These are phyloP conservation scores for Moesziomyces sp. DNA, from an alignment of 1,284 basidiomycete genomes.

Conservation along the genomic window DNA sequence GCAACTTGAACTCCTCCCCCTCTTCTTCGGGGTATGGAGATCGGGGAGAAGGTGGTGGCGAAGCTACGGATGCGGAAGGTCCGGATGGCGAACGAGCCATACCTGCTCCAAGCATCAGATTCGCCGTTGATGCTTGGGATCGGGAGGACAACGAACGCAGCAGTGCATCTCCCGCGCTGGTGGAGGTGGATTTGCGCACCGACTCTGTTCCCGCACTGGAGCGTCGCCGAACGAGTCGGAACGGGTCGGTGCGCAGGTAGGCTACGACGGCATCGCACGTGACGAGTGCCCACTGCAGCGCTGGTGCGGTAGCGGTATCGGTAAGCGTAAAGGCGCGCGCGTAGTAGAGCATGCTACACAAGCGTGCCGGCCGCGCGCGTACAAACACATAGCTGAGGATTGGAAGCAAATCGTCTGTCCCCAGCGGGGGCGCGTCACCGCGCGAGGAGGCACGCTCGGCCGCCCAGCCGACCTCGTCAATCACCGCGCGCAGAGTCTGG, in stretches of 20 bases:
- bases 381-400: conserved; percentile 41
- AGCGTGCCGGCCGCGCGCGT: conserved; percentile 14
- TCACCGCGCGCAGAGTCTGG: conserved; percentile 31
- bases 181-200: conserved; percentile 8
- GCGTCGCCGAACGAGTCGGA: conserved; percentile 23
- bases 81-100: conserved; percentile 20
- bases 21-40: conserved; percentile 1
- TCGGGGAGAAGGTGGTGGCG: conserved; percentile 17
- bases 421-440: conserved; percentile 14
- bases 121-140: conserved; percentile 14
- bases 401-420: conserved; percentile 41
- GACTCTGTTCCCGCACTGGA: conserved; percentile 16
- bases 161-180: conserved; percentile 4
- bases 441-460: conserved; percentile 4
- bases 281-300: conserved; percentile 39
- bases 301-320: conserved; percentile 28
- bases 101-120: conserved; percentile 2
- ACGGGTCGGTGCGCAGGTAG: conserved; percentile 40
- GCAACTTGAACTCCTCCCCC: conserved; percentile 31
- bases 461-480: conserved; percentile 38
- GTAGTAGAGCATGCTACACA: conserved; percentile 45
- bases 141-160: conserved; percentile 24
- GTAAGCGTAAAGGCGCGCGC: conserved; percentile 34
- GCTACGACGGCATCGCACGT: conserved; percentile 39
- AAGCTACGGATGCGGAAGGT: neutral